A percentile compares a stretch with the other conserved stretches of the same genome.
Evolutionary conservation across 2,329 filamentous ascomycete species (phyloP).

Genomic region (Penicillium sp.): DNA sequence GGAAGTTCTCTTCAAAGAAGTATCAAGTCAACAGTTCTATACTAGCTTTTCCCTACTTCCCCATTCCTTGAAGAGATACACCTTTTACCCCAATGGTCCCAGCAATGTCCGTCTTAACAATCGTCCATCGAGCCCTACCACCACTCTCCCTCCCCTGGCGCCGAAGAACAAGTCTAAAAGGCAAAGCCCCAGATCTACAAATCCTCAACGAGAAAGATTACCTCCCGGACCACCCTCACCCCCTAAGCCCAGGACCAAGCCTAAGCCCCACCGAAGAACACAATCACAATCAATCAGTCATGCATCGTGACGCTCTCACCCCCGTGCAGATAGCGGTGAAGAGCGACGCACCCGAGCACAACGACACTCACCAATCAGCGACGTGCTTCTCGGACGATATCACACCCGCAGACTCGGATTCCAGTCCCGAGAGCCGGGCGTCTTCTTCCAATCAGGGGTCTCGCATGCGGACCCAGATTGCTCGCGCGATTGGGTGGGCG

Average conservation of each 20-base stretch:
- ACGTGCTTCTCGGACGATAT: background rate
- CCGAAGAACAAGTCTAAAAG: constrained; percentile 15
- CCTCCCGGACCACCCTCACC: background rate
- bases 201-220: background rate
- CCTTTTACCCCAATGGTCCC: background rate
- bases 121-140: constrained; percentile 22
- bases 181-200: constrained; percentile 17
- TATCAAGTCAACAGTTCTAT: background rate
- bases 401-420: constrained; percentile 7
- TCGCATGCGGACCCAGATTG: constrained; percentile 16
- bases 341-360: background rate
- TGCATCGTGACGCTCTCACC: constrained; percentile 20
- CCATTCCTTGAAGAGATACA: background rate
- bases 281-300: background rate
- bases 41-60: background rate
- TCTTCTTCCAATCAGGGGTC: constrained; percentile 8
- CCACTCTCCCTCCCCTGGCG: constrained; percentile 20
- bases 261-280: background rate
- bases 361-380: background rate
- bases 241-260: background rate
- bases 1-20: background rate
- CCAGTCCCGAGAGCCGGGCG: constrained; percentile 14
- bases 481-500: constrained; percentile 31
- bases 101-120: constrained; percentile 20
- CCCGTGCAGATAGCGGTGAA: constrained; percentile 27